phyloP scores from a whole-genome alignment of 1,139 yeast species.

The Lodderomyces oxycetoniae region DNA sequence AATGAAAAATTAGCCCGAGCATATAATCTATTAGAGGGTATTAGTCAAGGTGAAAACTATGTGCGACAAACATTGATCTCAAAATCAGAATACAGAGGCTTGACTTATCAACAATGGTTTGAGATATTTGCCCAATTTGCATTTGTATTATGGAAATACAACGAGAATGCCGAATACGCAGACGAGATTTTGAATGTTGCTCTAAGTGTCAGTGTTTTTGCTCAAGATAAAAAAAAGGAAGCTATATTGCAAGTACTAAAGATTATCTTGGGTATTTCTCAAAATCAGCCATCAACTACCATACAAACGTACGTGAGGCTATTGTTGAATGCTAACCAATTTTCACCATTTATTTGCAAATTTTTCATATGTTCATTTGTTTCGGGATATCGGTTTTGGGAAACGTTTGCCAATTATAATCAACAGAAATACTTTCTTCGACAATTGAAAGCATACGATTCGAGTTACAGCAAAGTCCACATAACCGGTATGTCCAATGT shows the following conservation, averaged over 20 bases:
- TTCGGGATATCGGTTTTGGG: slow-evolving; percentile 56
- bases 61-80: slow-evolving; percentile 40
- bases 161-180: slow-evolving; percentile 60
- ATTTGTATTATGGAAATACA: slow-evolving; percentile 57
- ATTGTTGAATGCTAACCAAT: slow-evolving; percentile 65
- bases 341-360: slow-evolving; percentile 63
- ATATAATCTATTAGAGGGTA: slow-evolving; percentile 62
- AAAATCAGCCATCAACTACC: slow-evolving; percentile 45
- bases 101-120: slow-evolving; percentile 79
- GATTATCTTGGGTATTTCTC: slow-evolving; percentile 57
- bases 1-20: slow-evolving; percentile 71
- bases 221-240: slow-evolving; percentile 52
- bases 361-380: slow-evolving; percentile 65
- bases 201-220: slow-evolving; percentile 69
- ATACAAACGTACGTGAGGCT: slow-evolving; percentile 54
- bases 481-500: slow-evolving; percentile 79
- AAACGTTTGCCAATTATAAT: slow-evolving; percentile 65
- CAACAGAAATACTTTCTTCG: slow-evolving; percentile 88
- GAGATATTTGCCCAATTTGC: slow-evolving; percentile 76
- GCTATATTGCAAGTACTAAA: slow-evolving; percentile 59
- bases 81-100: slow-evolving; percentile 62
- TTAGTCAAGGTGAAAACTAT: slow-evolving; percentile 34
- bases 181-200: slow-evolving; percentile 69
- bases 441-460: slow-evolving; percentile 84
- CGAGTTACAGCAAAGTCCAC: slow-evolving; percentile 46